Percentiles rank a stretch among this genome's conserved stretches.
Evolutionary conservation across 169 alveolate species (phyloP).

Genomic region (Cryptosporidium muris): DNA sequence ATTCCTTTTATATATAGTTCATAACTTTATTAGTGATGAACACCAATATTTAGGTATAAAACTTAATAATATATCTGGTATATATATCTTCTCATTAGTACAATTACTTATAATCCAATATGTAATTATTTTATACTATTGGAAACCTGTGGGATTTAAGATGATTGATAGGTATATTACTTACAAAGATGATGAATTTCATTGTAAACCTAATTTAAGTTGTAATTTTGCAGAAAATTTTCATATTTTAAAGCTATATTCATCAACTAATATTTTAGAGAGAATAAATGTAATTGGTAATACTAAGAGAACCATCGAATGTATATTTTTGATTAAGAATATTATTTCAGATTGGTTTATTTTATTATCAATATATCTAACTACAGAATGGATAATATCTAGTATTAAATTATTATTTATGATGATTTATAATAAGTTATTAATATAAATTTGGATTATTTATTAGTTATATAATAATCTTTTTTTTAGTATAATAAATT

Average conservation of each 20-base stretch:
- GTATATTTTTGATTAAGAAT: not conserved
- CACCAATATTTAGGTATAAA: too few species aligned
- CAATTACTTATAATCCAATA: too few species aligned
- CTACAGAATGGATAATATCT: too few species aligned
- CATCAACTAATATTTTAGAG: not conserved
- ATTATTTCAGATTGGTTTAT: slow-evolving; percentile 52
- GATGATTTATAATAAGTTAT: not conserved
- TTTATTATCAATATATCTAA: slow-evolving; percentile 7
- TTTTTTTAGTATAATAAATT: not conserved
- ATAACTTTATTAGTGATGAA: too few species aligned
- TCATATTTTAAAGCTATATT: too few species aligned
- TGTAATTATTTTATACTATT: too few species aligned
- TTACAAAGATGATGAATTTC: too few species aligned
- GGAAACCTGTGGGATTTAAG: too few species aligned
- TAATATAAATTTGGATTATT: not conserved
- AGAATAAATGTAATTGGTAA: not conserved
- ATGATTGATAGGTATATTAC: too few species aligned
- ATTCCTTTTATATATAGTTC: too few species aligned
- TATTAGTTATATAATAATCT: not conserved
- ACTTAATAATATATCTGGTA: too few species aligned
- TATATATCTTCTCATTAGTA: too few species aligned
- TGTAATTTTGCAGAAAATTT: not conserved
- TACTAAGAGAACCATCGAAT: not conserved
- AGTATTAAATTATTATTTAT: not conserved
- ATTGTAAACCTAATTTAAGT: not conserved